A percentile compares a stretch with the other conserved stretches of the same genome.
These are phyloP conservation scores for Rhodamnia rubescens DNA, from an alignment of 345 rosid genomes.

Conservation along the genomic window DNA sequence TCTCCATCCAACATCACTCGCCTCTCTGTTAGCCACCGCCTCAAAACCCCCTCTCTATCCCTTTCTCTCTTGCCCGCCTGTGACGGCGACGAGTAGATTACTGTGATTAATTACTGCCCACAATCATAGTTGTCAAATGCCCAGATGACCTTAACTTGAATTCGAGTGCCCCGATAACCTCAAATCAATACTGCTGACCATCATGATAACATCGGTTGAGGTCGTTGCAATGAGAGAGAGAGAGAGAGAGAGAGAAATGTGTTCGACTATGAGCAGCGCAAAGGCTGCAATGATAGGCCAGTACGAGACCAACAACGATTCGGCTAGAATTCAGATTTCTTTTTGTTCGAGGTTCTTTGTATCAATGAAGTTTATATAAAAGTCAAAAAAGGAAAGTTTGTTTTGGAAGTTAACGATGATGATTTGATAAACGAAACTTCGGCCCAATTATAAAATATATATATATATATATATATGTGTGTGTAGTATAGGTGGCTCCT, in stretches of 20 bases:
- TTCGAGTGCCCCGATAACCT: not conserved
- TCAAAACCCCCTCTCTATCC: not conserved
- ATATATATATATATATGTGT: too few species aligned
- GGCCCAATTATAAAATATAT: too few species aligned
- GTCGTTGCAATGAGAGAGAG: not conserved
- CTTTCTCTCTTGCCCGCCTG: not conserved
- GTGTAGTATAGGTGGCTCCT: too few species aligned
- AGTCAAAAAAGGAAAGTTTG: not conserved
- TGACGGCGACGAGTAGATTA: not conserved
- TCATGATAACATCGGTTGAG: not conserved
- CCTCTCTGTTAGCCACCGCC: not conserved
- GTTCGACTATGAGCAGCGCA: not conserved
- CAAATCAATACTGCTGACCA: not conserved
- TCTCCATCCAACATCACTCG: not conserved
- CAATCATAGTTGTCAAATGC: not conserved
- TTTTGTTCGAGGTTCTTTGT: not conserved
- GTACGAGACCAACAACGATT: not conserved
- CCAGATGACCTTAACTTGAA: not conserved
- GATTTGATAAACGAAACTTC: not conserved
- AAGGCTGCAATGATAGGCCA: not conserved
- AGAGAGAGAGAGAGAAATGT: not conserved
- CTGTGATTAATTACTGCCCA: not conserved
- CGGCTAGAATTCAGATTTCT: not conserved
- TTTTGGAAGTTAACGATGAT: not conserved
- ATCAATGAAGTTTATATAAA: not conserved